Evolutionary conservation across 108 stramenopile genomes (phyloP).

Genomic region (Hondaea fermentalgiana): DNA sequence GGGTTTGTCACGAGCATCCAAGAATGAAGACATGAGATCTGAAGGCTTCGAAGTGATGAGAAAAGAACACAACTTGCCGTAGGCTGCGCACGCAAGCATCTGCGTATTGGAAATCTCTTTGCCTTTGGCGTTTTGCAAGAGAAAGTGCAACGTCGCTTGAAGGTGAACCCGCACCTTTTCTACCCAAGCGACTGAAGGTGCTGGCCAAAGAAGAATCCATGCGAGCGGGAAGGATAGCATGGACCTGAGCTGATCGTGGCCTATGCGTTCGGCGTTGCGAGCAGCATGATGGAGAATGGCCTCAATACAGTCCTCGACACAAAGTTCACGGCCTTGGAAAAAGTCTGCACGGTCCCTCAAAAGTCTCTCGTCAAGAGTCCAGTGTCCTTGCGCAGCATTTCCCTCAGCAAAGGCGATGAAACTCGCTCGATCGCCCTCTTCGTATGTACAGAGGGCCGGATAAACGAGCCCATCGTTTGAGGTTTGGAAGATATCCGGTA

Average conservation of each 20-base stretch:
- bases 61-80: too few species aligned
- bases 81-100: neutral
- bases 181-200: neutral
- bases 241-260: neutral
- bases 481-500: neutral
- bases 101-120: neutral
- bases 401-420: neutral
- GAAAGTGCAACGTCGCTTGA: neutral
- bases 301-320: neutral
- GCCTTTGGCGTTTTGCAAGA: neutral
- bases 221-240: neutral
- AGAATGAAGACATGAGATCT: too few species aligned
- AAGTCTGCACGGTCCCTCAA: neutral
- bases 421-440: neutral
- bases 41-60: too few species aligned
- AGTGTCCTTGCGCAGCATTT: neutral
- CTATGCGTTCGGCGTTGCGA: neutral
- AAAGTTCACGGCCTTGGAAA: neutral
- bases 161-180: neutral
- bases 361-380: neutral
- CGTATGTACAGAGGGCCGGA: conserved; percentile 13
- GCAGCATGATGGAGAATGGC: neutral
- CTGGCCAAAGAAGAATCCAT: neutral
- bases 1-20: too few species aligned
- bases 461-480: neutral